phyloP scores from a whole-genome alignment of 2,329 filamentous ascomycete species.

The Alternaria viburni region DNA sequence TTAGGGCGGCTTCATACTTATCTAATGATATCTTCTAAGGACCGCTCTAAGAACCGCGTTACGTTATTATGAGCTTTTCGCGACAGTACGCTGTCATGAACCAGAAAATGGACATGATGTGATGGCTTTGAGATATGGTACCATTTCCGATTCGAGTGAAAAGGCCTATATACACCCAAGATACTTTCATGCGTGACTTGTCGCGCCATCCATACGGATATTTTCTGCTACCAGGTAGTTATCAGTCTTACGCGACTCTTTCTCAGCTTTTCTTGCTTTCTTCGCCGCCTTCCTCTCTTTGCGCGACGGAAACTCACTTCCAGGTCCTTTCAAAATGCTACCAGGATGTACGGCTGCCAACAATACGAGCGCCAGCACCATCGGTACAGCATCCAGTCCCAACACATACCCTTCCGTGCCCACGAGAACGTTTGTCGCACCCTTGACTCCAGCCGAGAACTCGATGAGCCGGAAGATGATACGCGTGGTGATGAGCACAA shows the following conservation, averaged over 20 bases:
- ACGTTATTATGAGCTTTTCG: too few relatives aligned
- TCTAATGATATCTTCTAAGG: too few relatives aligned
- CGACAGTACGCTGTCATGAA: too few relatives aligned
- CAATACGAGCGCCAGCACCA: slow-evolving; percentile 52
- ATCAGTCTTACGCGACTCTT: slow-evolving; percentile 22
- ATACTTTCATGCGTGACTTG: too few relatives aligned
- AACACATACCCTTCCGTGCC: slow-evolving; percentile 53
- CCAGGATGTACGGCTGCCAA: slow-evolving; percentile 35
- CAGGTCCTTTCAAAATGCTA: slow-evolving; percentile 25
- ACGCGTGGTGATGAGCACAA: slow-evolving; percentile 56
- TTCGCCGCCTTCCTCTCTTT: slow-evolving; percentile 36
- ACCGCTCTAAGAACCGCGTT: too few relatives aligned
- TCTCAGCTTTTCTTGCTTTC: slow-evolving; percentile 20
- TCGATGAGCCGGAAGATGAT: slow-evolving; percentile 68
- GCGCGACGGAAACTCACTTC: slow-evolving; percentile 33
- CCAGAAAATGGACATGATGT: too few relatives aligned
- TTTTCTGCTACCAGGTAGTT: background rate
- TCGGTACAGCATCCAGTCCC: slow-evolving; percentile 61
- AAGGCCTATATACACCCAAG: too few relatives aligned
- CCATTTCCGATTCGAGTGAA: too few relatives aligned
- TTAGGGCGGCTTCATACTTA: too few relatives aligned
- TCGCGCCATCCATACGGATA: too few relatives aligned
- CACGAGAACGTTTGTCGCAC: slow-evolving; percentile 19
- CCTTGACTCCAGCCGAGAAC: slow-evolving; percentile 56
- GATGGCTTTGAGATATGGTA: too few relatives aligned